These are phyloP conservation scores for Canna indica DNA, from an alignment of 176 grass and related monocot species.

Conservation along the genomic window DNA sequence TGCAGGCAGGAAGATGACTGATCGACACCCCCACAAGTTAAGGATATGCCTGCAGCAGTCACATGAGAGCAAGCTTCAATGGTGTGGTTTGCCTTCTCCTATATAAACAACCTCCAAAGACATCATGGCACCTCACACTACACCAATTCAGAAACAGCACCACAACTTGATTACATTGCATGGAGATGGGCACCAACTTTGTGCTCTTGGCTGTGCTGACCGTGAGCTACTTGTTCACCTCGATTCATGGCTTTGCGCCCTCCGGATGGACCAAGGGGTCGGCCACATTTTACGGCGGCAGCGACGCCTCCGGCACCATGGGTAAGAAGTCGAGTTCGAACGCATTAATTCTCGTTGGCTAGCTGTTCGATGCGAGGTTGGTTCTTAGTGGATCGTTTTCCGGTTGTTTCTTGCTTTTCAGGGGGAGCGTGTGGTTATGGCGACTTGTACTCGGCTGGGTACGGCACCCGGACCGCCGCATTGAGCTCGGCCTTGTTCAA, in stretches of 20 bases:
- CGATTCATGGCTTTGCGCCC: background rate
- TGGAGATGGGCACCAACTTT: background rate
- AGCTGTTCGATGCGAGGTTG: background rate
- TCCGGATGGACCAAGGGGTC: slow-evolving; percentile 2
- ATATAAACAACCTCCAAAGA: background rate
- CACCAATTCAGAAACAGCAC: background rate
- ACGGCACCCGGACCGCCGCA: background rate
- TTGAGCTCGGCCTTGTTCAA: background rate
- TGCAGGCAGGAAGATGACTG: background rate
- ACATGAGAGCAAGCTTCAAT: background rate
- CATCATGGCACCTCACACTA: background rate
- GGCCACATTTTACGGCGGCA: slow-evolving; percentile 2
- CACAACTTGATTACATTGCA: background rate
- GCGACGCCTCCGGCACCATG: slow-evolving; percentile 6
- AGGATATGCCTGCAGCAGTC: background rate
- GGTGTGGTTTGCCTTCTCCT: background rate
- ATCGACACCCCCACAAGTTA: slow-evolving; percentile 1
- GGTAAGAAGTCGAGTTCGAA: background rate
- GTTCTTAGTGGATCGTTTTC: background rate
- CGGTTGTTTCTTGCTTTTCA: background rate
- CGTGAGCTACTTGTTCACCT: background rate
- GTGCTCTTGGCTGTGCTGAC: background rate
- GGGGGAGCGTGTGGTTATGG: slow-evolving; percentile 1
- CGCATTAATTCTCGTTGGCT: background rate
- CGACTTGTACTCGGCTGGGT: background rate